Evolutionary conservation across 495 filamentous ascomycete species (phyloP), one percentile per base, ranked within the genome.

Genomic region (Haplographium delicatum): DNA sequence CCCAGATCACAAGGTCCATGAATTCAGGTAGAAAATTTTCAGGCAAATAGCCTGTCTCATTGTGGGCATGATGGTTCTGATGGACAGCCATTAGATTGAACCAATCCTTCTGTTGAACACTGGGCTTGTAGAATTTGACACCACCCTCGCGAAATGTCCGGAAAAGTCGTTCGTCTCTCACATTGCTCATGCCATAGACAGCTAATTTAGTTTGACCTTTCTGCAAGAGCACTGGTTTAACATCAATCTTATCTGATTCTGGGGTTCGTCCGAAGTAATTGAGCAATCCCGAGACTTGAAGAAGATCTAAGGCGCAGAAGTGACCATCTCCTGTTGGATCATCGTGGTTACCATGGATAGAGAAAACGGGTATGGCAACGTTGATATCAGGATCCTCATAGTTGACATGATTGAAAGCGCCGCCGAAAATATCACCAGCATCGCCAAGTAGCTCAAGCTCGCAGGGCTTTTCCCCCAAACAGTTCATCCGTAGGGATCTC

Each of bases 351-450:
- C 93, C 93, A 60, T 99, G 93, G 42, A 99, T 99, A 1, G 90
- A 95, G 62, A 99, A 99, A 27, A 99, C 89, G 0, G 93, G 93
- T 38, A 96, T 96, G 10, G 90, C 89, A 53, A 99, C 83, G 58
- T 99, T 99, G 61, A 99, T 96, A 62, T 99, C 90, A 19, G 90
- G 80, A 58, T 99, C 93, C 62, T 96, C 88, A 61, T 97, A 99
- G 65, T 99, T 99, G 62, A 95, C 91, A 65, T 95, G 85, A 34
- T 88, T 84, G 60, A 94, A 89, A 0, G 87, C 83, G 0, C 83
- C 81, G 44, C 86, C 82, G 62, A 98, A 96, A 49, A 84, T 85
- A 56, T 95, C 87, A 60, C 79, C 88, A 1, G 86, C 86, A 68
- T 99, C 93, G 64, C 89, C 94, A 40, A 99, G 75, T 68, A 96